Percentiles rank a stretch among this genome's conserved stretches.
phyloP scores from a whole-genome alignment of 768 basidiomycete genomes.

The Pisolithus sp. region DNA sequence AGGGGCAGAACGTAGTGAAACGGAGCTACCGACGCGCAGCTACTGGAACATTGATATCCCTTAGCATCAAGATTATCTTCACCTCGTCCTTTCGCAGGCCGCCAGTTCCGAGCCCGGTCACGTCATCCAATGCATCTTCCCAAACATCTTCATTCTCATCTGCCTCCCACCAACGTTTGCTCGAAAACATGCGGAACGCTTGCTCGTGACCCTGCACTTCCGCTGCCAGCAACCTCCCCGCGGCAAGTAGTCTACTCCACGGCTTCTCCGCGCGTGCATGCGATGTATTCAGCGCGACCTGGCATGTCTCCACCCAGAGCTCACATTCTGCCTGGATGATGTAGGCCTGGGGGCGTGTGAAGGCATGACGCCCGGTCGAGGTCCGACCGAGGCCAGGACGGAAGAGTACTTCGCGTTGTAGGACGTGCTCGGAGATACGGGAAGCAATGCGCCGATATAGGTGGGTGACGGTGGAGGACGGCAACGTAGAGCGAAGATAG shows the following conservation, averaged over 20 bases:
- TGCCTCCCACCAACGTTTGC: not conserved
- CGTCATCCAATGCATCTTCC: constrained; percentile 41
- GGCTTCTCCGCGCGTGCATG: constrained; percentile 59
- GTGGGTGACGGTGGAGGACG: constrained; percentile 46
- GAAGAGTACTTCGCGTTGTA: constrained; percentile 77
- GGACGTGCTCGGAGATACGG: constrained; percentile 67
- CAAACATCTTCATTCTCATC: constrained; percentile 31
- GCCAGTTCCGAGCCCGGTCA: constrained; percentile 49
- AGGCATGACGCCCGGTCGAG: constrained; percentile 8
- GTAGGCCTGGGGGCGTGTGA: constrained; percentile 44
- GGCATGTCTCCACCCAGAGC: constrained; percentile 79
- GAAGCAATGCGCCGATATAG: constrained; percentile 73
- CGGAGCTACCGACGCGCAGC: not conserved
- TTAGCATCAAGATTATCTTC: constrained; percentile 43
- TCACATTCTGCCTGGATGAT: constrained; percentile 65
- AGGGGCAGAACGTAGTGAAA: not conserved
- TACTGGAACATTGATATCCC: constrained; percentile 22
- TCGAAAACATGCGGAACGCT: constrained; percentile 11
- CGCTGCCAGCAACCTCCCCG: constrained; percentile 58
- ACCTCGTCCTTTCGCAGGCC: constrained; percentile 63
- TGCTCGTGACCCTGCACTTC: constrained; percentile 37
- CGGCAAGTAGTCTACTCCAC: constrained; percentile 69
- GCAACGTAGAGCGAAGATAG: constrained; percentile 59
- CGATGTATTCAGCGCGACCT: constrained; percentile 43
- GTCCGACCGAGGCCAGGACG: constrained; percentile 58